Evolutionary conservation across 1,284 basidiomycete genomes (phyloP).

Genomic region (Heliocybe sulcata): DNA sequence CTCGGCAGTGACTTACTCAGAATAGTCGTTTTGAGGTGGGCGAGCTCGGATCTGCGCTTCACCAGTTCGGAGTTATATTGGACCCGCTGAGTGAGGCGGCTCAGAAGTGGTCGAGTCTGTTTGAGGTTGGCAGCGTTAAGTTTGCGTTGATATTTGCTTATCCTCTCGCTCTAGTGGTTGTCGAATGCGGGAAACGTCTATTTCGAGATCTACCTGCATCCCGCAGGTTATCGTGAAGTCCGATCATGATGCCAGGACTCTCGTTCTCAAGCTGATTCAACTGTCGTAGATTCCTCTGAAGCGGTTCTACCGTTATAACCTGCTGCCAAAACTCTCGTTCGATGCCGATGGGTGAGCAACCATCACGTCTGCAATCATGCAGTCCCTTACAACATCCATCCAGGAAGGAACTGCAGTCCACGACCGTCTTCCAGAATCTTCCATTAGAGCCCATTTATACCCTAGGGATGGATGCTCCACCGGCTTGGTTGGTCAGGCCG

Average conservation of each 20-base stretch:
- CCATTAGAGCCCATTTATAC: constrained; percentile 81
- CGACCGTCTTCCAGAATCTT: constrained; percentile 45
- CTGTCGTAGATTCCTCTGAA: constrained; percentile 76
- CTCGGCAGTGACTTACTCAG: background rate
- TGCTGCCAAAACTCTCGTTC: constrained; percentile 56
- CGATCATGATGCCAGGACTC: constrained; percentile 9
- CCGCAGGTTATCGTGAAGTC: constrained; percentile 61
- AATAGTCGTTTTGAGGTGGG: constrained; percentile 61
- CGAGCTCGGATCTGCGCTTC: constrained; percentile 56
- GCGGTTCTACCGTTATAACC: constrained; percentile 86
- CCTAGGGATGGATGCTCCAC: constrained; percentile 83
- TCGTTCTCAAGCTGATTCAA: background rate
- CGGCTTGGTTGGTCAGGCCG: constrained; percentile 90
- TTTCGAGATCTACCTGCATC: constrained; percentile 74
- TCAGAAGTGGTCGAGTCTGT: constrained; percentile 78
- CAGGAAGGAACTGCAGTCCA: constrained; percentile 48
- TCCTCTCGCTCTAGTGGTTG: constrained; percentile 37
- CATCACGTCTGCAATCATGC: background rate
- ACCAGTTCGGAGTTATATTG: constrained; percentile 70
- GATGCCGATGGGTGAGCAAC: constrained; percentile 61
- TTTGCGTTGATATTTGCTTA: constrained; percentile 4
- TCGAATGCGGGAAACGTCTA: constrained; percentile 54
- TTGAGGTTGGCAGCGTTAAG: constrained; percentile 44
- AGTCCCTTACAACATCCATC: background rate
- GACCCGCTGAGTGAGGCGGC: constrained; percentile 84